Evolutionary conservation across 148 eudicot genomes (phyloP), one percentile per base, ranked within the genome.

Genomic region (Amaranthus hypochondriacus): DNA sequence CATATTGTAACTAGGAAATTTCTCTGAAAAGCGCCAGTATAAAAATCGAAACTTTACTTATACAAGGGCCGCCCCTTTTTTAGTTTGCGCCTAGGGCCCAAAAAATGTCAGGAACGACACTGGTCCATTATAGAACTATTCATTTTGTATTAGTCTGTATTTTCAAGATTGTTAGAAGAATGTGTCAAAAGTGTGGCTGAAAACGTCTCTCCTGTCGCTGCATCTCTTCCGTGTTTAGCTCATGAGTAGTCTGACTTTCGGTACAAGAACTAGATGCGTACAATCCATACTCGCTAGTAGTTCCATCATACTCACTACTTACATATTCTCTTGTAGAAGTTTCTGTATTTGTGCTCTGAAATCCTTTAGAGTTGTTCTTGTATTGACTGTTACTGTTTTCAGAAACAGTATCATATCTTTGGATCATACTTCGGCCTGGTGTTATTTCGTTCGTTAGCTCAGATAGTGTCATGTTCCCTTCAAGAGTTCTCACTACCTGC

Each of bases 401-500:
- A 52, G 89, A 83, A 75, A 82, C 83, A 55, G 79, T 86, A 28
- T 87, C 61, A 11, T 87, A 87, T 66, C 92, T 82, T 53, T 85
- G 82, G 44, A 84, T 54, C 10, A 88, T 59, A 79, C 89, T 87
- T 66, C 77, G 87, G 12, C 96, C 96, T 3, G 93, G 93, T 48
- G 70, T 82, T 42, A 89, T 78, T 62, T 96, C 96, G 79, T 87
- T 87, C 49, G 77, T 86, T 15, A 92, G 83, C 52, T 92, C 93
- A 4, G 88, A 56, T 47, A 92, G 67, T 11, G 96, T 83, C 15
- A 90, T 78, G 52, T 90, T 92, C 71, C 98, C 93, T 82, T 92
- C 98, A 69, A 92, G 81, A 53, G 96, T 93, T 71, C 98, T 82
- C 56, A 89, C 90, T 3, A 92, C 86, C 93, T 92, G 88, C 61